Base-by-base conservation (phyloP, 768 basidiomycete genomes). In the Neoboletus subvelutipes region DNA sequence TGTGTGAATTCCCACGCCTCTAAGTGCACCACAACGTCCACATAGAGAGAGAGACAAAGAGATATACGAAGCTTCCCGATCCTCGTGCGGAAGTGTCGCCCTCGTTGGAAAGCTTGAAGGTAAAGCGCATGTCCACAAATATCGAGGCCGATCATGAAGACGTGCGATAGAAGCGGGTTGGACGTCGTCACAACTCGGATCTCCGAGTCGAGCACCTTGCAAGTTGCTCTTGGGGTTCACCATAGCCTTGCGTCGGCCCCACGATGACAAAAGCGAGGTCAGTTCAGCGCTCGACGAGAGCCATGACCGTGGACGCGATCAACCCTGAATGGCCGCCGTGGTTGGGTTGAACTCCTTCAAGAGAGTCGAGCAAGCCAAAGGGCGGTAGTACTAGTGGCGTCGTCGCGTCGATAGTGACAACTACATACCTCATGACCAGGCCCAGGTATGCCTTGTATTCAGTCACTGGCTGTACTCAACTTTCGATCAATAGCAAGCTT, bases 41-140 rank as follows among this genome's bases (percentile, higher is more conserved):
- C 26, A n/a, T n/a, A n/a, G n/a, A n/a, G n/a, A n/a, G n/a, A n/a
- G n/a, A n/a, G n/a, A n/a, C n/a, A n/a, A n/a, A n/a, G n/a, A n/a
- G n/a, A n/a, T n/a, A n/a, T n/a, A n/a, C n/a, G n/a, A n/a, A n/a
- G n/a, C n/a, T n/a, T n/a, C 28, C 29, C 29, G 8, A 31, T 31
- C 31, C 11, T 31, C 11, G 31, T 5, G 31, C 31, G 31, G 11
- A 31, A 31, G 31, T 31, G 31, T 31, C 31, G 11, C 8, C 12
- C 4, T 13, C 3, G 6, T 11, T 3, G n/a, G 13, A 12, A 29
- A 8, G 82, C 93, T 73, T 96, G 93, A 65, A 96, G 83, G 78
- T 95, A 97, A 80, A 93, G 92, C 52, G 92, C 92, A 69, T 95
- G 94, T 76, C 95, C 93, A 93, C 94, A 95, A 68, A 95, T 85